phyloP scores from a whole-genome alignment of 2,329 filamentous ascomycete genomes.

The Escovopsis sp. region DNA sequence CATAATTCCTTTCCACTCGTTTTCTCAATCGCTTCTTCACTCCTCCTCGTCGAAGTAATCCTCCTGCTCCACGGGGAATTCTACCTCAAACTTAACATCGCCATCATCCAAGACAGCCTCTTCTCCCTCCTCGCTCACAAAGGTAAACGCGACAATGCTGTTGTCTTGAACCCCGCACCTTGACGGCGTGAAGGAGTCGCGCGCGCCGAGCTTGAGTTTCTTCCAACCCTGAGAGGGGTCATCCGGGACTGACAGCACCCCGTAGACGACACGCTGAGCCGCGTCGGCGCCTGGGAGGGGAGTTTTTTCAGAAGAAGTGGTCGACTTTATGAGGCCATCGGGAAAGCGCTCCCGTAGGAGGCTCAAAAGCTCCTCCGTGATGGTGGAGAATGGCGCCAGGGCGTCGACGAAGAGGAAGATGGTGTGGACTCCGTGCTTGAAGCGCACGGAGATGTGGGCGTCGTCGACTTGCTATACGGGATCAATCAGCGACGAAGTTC shows the following conservation, averaged over 20 bases:
- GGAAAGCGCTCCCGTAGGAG: slow-evolving; percentile 44
- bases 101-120: not conserved
- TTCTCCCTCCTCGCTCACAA: slow-evolving; percentile 15
- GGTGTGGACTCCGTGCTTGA: slow-evolving; percentile 60
- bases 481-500: not conserved
- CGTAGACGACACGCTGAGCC: slow-evolving; percentile 31
- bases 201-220: slow-evolving; percentile 23
- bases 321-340: slow-evolving; percentile 29
- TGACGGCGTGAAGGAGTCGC: slow-evolving; percentile 24
- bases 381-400: slow-evolving; percentile 37
- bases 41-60: slow-evolving; percentile 15
- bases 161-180: slow-evolving; percentile 32
- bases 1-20: too few species aligned
- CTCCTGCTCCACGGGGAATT: slow-evolving; percentile 30
- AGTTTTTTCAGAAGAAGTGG: slow-evolving; percentile 19
- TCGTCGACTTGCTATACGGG: slow-evolving; percentile 20
- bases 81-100: slow-evolving; percentile 25
- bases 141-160: slow-evolving; percentile 33
- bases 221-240: slow-evolving; percentile 37
- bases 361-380: slow-evolving; percentile 44
- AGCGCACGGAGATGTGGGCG: slow-evolving; percentile 48
- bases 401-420: slow-evolving; percentile 53
- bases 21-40: not conserved
- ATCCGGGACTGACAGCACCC: slow-evolving; percentile 26
- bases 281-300: slow-evolving; percentile 19